Conservation (phyloP, 2,329 filamentous ascomycete genomes). For the Claviceps sp. region DNA sequence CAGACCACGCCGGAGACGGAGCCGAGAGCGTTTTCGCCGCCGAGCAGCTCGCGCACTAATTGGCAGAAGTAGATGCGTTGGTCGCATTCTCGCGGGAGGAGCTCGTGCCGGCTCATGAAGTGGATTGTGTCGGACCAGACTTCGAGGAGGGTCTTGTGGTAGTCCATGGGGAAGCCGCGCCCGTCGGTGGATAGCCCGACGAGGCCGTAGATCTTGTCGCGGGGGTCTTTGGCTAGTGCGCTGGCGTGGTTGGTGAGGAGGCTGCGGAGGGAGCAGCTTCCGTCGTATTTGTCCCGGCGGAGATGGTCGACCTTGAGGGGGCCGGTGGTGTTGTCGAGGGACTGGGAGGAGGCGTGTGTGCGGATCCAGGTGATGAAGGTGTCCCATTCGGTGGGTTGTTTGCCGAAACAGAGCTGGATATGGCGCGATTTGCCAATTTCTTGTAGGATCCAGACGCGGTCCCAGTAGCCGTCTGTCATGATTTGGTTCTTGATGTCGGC, state of each 20-base stretch:
- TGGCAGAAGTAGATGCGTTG: slow-evolving; percentile 5
- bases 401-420: slow-evolving; percentile 6
- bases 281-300: slow-evolving; percentile 7
- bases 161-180: slow-evolving; percentile 11
- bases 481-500: background rate
- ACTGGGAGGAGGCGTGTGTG: background rate
- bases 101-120: slow-evolving; percentile 8
- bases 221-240: slow-evolving; percentile 9
- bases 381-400: slow-evolving; percentile 4
- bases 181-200: slow-evolving; percentile 11
- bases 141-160: slow-evolving; percentile 11
- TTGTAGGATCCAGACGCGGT: slow-evolving; percentile 10
- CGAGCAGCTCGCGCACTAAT: slow-evolving; percentile 5
- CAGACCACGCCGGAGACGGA: slow-evolving; percentile 6
- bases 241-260: slow-evolving; percentile 6
- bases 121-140: slow-evolving; percentile 13
- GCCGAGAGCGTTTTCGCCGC: slow-evolving; percentile 3
- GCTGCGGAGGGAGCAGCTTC: slow-evolving; percentile 6
- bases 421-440: slow-evolving; percentile 8
- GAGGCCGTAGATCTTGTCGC: slow-evolving; percentile 15
- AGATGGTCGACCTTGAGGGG: slow-evolving; percentile 6
- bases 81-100: slow-evolving; percentile 1
- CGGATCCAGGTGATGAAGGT: slow-evolving; percentile 6
- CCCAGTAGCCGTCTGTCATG: slow-evolving; percentile 8
- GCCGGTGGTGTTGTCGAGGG: background rate